phyloP scores from a whole-genome alignment of 805 yeast species.

The Lipomyces kockii region DNA sequence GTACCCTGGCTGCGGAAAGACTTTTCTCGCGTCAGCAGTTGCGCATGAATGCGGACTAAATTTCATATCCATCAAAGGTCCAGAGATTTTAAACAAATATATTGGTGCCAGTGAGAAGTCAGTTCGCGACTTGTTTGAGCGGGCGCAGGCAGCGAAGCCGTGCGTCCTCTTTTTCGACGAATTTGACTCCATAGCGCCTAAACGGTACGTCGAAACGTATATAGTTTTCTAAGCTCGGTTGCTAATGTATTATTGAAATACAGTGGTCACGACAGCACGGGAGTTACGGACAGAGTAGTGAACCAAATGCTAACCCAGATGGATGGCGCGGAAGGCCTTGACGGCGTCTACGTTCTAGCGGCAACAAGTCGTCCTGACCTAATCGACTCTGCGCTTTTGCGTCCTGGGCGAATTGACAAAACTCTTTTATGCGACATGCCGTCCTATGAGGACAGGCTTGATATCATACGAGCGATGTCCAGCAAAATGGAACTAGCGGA shows the following conservation, averaged over 20 bases:
- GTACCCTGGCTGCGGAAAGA: conserved; percentile 97
- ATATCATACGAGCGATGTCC: conserved; percentile 60
- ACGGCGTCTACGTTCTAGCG: conserved; percentile 94
- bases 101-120: conserved; percentile 98
- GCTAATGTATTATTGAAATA: neutral
- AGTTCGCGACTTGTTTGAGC: conserved; percentile 87
- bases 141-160: conserved; percentile 94
- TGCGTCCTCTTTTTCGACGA: conserved; percentile 93
- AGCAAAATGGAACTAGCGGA: conserved; percentile 62
- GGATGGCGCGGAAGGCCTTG: conserved; percentile 99
- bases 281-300: conserved; percentile 96
- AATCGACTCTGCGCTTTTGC: conserved; percentile 88
- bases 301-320: conserved; percentile 96
- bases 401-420: conserved; percentile 97
- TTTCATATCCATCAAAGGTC: conserved; percentile 92
- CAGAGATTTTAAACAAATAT: conserved; percentile 91
- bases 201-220: conserved; percentile 54
- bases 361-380: conserved; percentile 96
- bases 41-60: conserved; percentile 93
- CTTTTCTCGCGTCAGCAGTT: conserved; percentile 88
- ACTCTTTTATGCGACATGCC: conserved; percentile 92
- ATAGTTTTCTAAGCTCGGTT: neutral
- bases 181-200: conserved; percentile 96
- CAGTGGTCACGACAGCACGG: conserved; percentile 90
- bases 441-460: conserved; percentile 65